A percentile compares a stretch with the other conserved stretches of the same genome.
Conservation (phyloP, 2,329 filamentous ascomycete genomes). For the Gaeumannomyces tritici region DNA sequence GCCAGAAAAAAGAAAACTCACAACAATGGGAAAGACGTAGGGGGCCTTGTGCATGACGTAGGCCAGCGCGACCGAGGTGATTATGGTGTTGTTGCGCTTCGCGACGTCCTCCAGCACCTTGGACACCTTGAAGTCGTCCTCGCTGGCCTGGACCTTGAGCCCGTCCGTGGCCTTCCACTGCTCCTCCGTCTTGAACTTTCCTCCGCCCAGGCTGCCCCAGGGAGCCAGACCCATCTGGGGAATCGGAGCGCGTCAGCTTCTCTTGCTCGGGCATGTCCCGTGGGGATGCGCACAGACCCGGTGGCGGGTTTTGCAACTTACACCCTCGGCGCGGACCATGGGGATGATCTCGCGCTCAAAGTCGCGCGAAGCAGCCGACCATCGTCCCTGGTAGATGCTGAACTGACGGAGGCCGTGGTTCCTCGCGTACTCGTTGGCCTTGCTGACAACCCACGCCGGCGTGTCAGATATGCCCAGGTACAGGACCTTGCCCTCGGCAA, state of each 20-base stretch:
- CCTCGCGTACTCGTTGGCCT: constrained; percentile 48
- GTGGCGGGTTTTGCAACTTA: not conserved
- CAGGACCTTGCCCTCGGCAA: constrained; percentile 42
- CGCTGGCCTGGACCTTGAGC: constrained; percentile 28
- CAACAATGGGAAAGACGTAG: constrained; percentile 62
- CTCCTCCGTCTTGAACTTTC: constrained; percentile 21
- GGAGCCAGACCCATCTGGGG: constrained; percentile 35
- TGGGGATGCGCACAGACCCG: no score
- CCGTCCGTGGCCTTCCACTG: constrained; percentile 22
- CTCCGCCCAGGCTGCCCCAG: constrained; percentile 40
- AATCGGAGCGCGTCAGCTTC: not conserved
- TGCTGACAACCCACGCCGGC: constrained; percentile 45
- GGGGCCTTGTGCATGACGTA: constrained; percentile 66
- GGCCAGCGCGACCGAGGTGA: constrained; percentile 51
- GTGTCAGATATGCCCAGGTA: constrained; percentile 50
- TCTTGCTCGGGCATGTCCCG: no score
- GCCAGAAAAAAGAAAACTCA: not conserved
- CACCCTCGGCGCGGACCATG: constrained; percentile 50
- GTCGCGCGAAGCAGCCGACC: constrained; percentile 54
- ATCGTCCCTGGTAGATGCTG: constrained; percentile 54
- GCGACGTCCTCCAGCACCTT: constrained; percentile 39
- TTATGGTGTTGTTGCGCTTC: constrained; percentile 27
- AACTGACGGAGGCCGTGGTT: constrained; percentile 50
- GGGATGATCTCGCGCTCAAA: constrained; percentile 62
- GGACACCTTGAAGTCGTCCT: constrained; percentile 42